Evolutionary conservation across 2,329 filamentous ascomycete genomes (phyloP).

Genomic region (Lachnellula arida): DNA sequence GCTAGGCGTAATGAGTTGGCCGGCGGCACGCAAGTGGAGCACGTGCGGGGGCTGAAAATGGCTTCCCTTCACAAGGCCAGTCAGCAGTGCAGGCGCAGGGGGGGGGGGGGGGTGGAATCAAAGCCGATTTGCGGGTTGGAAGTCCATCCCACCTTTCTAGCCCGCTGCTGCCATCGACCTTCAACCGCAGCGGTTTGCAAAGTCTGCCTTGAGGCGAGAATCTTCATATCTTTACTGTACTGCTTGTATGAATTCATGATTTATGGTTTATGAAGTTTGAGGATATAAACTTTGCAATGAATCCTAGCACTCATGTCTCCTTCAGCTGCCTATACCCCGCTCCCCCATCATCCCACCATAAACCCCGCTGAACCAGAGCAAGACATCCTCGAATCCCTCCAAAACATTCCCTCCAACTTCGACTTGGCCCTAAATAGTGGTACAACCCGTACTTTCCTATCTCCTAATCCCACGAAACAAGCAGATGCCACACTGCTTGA

Average conservation of each 20-base stretch:
- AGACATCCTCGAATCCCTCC: conserved; percentile 19
- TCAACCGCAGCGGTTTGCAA: too few species aligned
- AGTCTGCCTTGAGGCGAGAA: too few species aligned
- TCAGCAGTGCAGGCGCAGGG: too few species aligned
- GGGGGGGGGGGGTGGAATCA: too few species aligned
- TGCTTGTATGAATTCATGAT: neutral
- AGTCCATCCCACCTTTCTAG: neutral
- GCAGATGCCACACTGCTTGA: conserved; percentile 27
- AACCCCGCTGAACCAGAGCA: conserved; percentile 17
- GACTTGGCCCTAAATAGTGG: conserved; percentile 25
- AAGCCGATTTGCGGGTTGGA: neutral
- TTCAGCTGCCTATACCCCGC: conserved; percentile 10
- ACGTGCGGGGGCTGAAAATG: too few species aligned
- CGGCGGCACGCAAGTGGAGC: neutral
- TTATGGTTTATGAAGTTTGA: neutral
- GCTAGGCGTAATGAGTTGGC: neutral
- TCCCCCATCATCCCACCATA: conserved; percentile 1
- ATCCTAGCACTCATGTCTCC: conserved; percentile 15
- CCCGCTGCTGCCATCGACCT: neutral
- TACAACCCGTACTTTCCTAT: conserved; percentile 13
- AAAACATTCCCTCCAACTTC: conserved; percentile 26
- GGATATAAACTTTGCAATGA: conserved; percentile 13
- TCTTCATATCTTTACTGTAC: too few species aligned
- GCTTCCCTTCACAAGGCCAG: too few species aligned
- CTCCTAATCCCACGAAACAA: conserved; percentile 12